Evolutionary conservation across 1,284 basidiomycete species (phyloP), one percentile per base, ranked within the genome.

Genomic region (Pholiota adiposa): DNA sequence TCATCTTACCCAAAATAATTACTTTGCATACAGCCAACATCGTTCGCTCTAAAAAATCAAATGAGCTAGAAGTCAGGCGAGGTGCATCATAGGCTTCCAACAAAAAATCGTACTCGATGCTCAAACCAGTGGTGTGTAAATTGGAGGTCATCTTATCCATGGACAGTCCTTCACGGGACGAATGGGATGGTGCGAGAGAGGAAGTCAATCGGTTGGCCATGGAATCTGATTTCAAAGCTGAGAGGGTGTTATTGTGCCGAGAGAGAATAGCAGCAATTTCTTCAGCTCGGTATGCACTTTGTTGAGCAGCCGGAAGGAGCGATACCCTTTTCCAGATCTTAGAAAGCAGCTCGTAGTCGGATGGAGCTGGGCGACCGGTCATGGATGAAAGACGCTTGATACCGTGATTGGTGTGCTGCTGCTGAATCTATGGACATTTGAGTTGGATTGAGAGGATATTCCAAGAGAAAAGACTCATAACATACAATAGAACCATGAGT

Each of bases 331-430:
- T 62, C 7, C 58, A 52, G 18, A 60, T 56, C 4, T 29, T 50
- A 11, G 19, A 57, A 16, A 56, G 44, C 4, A 64, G 51, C 16
- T 59, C 63, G 14, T 52, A 38, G 33, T 60, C 49, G 7, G 63
- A 57, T 12, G 63, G 63, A 7, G 51, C 33, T 18, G 19, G 16
- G 11, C 44, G 43, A 14, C 60, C 63, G 16, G 65, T 66, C 65
- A 72, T 69, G 9, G 51, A 51, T 6, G 71, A 67, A 40, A 70
- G 65, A 12, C 73, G 71, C 19, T 59, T 65, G 31, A 72, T 59
- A 9, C 65, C 73, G 14, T 64, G 65, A 38, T 75, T 75, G 11
- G 63, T 60, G 56, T 72, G 68, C 61, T 72, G 72, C 56, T 73
- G 73, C 57, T 73, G 72, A 44, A 72, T 50, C 70, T 72, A 51